phyloP scores from a whole-genome alignment of 805 yeast genomes.

The Zygoascus tannicola region DNA sequence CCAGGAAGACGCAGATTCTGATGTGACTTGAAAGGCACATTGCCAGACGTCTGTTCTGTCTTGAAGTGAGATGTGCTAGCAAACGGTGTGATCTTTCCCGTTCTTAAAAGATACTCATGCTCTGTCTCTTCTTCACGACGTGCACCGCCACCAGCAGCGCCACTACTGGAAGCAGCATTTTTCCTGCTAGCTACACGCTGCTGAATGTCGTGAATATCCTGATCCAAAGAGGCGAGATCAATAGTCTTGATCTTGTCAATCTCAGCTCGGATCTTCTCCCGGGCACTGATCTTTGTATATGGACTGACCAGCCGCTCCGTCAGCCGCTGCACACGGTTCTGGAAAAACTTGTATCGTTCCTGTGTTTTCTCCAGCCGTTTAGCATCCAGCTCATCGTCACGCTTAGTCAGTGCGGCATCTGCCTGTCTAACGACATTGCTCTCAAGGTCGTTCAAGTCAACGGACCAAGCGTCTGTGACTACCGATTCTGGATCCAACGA shows the following conservation, averaged over 20 bases:
- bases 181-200: conserved; percentile 34
- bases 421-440: conserved; percentile 58
- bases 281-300: conserved; percentile 55
- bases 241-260: conserved; percentile 39
- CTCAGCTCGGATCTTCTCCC: conserved; percentile 45
- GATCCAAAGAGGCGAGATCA: conserved; percentile 44
- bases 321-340: conserved; percentile 38
- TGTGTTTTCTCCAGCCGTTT: conserved; percentile 64
- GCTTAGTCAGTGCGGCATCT: conserved; percentile 45
- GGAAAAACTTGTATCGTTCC: conserved; percentile 37
- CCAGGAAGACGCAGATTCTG: conserved; percentile 45
- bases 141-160: conserved; percentile 12
- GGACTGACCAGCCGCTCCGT: conserved; percentile 42
- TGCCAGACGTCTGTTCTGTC: conserved; percentile 4
- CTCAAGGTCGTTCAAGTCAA: conserved; percentile 79
- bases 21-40: conserved; percentile 28
- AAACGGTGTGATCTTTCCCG: conserved; percentile 91
- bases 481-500: background rate
- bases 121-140: conserved; percentile 65
- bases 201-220: conserved; percentile 57
- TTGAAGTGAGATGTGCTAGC: conserved; percentile 40
- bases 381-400: conserved; percentile 64
- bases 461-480: conserved; percentile 28
- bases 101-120: conserved; percentile 71
- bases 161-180: conserved; percentile 9